A percentile compares a stretch with the other conserved stretches of the same genome.
Evolutionary conservation across 345 rosid species (phyloP).

Genomic region (Mallotus nudiflorus): DNA sequence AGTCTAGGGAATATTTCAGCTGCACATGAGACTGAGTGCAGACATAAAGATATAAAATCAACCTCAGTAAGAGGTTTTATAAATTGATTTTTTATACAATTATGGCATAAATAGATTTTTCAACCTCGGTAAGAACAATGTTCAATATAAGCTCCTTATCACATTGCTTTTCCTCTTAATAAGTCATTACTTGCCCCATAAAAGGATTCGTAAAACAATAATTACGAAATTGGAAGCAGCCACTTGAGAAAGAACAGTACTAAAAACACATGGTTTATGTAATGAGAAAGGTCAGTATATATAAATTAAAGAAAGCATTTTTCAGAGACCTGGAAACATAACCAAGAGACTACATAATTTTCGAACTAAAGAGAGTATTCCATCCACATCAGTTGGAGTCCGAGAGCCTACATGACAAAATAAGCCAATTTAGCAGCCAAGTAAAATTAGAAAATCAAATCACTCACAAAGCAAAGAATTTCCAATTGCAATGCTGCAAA

Average conservation of each 20-base stretch:
- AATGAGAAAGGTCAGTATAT: background rate
- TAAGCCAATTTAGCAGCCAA: constrained; percentile 15
- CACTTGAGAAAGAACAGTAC: background rate
- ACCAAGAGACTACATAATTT: constrained; percentile 80
- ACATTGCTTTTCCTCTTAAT: background rate
- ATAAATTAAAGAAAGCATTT: constrained; percentile 2
- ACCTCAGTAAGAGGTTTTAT: too few relatives aligned
- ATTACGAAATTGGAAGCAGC: background rate
- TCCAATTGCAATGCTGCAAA: background rate
- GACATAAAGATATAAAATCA: background rate
- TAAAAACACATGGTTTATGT: background rate
- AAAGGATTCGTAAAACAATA: background rate
- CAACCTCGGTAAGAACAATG: background rate
- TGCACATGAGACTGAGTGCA: background rate
- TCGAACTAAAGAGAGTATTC: constrained; percentile 50
- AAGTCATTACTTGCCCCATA: background rate
- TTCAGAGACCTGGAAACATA: constrained; percentile 67
- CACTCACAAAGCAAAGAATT: background rate
- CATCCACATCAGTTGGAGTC: constrained; percentile 48
- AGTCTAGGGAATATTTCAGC: background rate
- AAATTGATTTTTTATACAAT: too few relatives aligned
- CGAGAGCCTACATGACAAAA: constrained; percentile 44
- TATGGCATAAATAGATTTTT: background rate
- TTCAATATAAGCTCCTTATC: background rate
- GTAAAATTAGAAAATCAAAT: background rate